These are phyloP conservation scores for Cardamine resedifolia DNA, from an alignment of 345 rosid species.

Conservation along the genomic window DNA sequence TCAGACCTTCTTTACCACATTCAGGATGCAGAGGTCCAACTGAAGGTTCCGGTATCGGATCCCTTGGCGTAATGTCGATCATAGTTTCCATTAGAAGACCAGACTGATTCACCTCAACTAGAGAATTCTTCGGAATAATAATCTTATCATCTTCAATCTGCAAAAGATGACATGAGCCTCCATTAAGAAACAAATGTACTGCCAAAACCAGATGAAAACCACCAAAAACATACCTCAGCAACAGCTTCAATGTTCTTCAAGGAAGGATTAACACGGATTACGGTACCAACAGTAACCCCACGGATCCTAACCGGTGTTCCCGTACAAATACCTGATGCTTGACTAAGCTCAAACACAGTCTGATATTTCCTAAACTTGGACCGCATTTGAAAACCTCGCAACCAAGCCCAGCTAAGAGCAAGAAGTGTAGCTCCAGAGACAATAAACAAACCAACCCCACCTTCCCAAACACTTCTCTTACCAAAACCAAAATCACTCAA, in stretches of 20 bases:
- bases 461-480: slow-evolving; percentile 92
- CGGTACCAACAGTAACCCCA: slow-evolving; percentile 91
- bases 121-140: slow-evolving; percentile 82
- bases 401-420: slow-evolving; percentile 91
- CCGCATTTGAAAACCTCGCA: slow-evolving; percentile 77
- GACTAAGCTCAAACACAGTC: slow-evolving; percentile 78
- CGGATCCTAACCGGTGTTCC: slow-evolving; percentile 97
- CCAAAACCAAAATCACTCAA: slow-evolving; percentile 94
- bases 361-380: slow-evolving; percentile 81
- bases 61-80: slow-evolving; percentile 84
- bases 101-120: slow-evolving; percentile 94
- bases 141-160: slow-evolving; percentile 97
- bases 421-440: slow-evolving; percentile 82
- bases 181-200: background rate
- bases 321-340: slow-evolving; percentile 84
- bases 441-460: slow-evolving; percentile 95
- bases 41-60: slow-evolving; percentile 85
- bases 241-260: slow-evolving; percentile 86
- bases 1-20: slow-evolving; percentile 81
- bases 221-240: slow-evolving; percentile 65
- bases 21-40: slow-evolving; percentile 77
- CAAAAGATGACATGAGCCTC: background rate
- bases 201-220: slow-evolving; percentile 4
- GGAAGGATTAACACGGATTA: slow-evolving; percentile 87
- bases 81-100: slow-evolving; percentile 97